phyloP scores from a whole-genome alignment of 805 yeast genomes.

The Lachancea sp. region DNA sequence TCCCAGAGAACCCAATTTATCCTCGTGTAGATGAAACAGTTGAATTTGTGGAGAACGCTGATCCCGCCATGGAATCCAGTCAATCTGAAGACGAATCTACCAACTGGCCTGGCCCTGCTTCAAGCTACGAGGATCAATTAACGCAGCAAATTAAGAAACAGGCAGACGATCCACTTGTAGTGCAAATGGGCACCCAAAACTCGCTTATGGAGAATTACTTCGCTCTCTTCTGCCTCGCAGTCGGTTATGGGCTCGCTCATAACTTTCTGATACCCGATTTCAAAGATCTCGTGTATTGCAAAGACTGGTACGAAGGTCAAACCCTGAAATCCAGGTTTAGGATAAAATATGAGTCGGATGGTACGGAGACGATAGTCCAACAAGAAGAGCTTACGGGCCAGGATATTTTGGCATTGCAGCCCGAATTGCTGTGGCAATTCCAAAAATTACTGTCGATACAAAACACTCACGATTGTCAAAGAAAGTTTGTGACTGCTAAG shows the following conservation, averaged over 20 bases:
- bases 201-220: slow-evolving; percentile 27
- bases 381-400: slow-evolving; percentile 9
- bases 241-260: slow-evolving; percentile 24
- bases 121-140: not conserved
- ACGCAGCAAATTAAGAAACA: slow-evolving; percentile 1
- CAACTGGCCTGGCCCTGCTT: not conserved
- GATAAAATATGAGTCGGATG: slow-evolving; percentile 6
- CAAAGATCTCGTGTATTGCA: slow-evolving; percentile 19
- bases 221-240: slow-evolving; percentile 23
- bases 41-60: slow-evolving; percentile 3
- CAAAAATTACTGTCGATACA: slow-evolving; percentile 24
- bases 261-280: slow-evolving; percentile 22
- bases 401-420: slow-evolving; percentile 15
- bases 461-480: slow-evolving; percentile 17
- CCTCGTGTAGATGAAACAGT: not conserved
- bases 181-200: slow-evolving; percentile 24
- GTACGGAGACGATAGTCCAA: slow-evolving; percentile 10
- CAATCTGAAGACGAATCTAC: slow-evolving; percentile 1
- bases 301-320: slow-evolving; percentile 25
- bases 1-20: not conserved
- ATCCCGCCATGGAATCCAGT: not conserved
- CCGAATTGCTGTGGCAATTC: slow-evolving; percentile 26
- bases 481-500: slow-evolving; percentile 23
- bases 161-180: slow-evolving; percentile 20
- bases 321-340: slow-evolving; percentile 12